phyloP scores from a whole-genome alignment of 1,284 basidiomycete genomes.

The Pterulicium gracile region DNA sequence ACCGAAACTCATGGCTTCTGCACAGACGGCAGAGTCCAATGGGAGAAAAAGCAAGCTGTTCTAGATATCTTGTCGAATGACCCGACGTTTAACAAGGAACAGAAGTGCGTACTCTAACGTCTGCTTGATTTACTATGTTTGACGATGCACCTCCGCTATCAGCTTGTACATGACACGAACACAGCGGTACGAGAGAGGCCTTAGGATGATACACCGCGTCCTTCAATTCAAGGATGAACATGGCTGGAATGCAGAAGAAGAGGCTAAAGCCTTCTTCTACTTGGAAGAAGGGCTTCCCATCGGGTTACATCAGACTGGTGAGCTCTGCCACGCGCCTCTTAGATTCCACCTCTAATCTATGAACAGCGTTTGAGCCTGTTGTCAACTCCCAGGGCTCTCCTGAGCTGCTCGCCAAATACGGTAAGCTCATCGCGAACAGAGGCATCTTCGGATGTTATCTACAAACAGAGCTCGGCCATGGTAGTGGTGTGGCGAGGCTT shows the following conservation, averaged over 20 bases:
- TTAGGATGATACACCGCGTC: constrained; percentile 42
- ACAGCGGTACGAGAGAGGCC: constrained; percentile 36
- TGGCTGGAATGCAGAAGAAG: constrained; percentile 40
- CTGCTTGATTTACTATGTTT: not conserved
- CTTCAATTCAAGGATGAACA: constrained; percentile 44
- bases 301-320: constrained; percentile 45
- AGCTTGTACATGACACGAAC: constrained; percentile 43
- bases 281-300: constrained; percentile 46
- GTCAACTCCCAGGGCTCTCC: constrained; percentile 48
- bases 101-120: constrained; percentile 26
- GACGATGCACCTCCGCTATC: not conserved
- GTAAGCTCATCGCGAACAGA: constrained; percentile 33
- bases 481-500: constrained; percentile 56
- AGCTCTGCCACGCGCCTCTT: constrained; percentile 12
- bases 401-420: constrained; percentile 38
- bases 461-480: constrained; percentile 72
- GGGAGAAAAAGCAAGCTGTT: constrained; percentile 37
- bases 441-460: constrained; percentile 65
- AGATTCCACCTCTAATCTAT: not conserved
- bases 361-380: constrained; percentile 55
- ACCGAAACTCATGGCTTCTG: not conserved
- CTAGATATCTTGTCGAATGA: constrained; percentile 42
- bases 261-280: constrained; percentile 28
- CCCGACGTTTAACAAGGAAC: constrained; percentile 52
- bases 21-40: constrained; percentile 36